Base-by-base conservation (phyloP, 306 rosid species). In the Vigna radiata region DNA sequence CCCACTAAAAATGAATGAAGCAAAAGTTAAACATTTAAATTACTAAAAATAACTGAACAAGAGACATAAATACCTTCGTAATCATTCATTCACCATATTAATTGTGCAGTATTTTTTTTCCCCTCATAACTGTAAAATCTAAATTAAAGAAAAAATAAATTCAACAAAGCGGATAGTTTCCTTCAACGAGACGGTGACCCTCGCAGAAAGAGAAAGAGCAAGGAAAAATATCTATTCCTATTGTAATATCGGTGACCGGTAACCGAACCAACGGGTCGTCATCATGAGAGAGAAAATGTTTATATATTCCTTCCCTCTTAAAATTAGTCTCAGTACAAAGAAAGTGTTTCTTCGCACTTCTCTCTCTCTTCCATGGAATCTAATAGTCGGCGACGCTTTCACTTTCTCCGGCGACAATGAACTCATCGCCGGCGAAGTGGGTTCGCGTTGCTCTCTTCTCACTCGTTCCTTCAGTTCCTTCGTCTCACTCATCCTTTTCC, bases 231-330 rank as follows among this genome's bases (percentile, higher is more conserved):
- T 82, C 72, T 82, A 7, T n/a, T 10, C 5, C 46, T 21, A 62
- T 69, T 15, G 31, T 86, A 76, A 77, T 58, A 83, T 76, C 75
- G 65, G 15, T 44, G 16, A 89, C 93, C 79, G 90, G 89, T 44
- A 19, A 95, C 96, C 87, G 89, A 47, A 23, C 68, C 36, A 85
- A 78, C 87, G 70, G 70, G 97, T 95, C 37, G 5, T 25, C 39
- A 44, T 6, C 18, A 77, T 48, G 81, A 84, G 83, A 76, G 84
- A 84, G 81, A 81, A 83, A 88, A 73, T 89, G 84, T 80, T 82
- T 86, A 82, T 82, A 86, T 88, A 90, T 92, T 90, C 93, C 87
- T 58, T 70, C 84, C 78, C 89, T 74, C 88, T 84, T 73, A 76
- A 84, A 81, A 73, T 68, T 88, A 83, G 87, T 81, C 88, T 72